Base-by-base conservation (phyloP, 192 early-diverging fungal species). In the Funneliformis geosporum region DNA sequence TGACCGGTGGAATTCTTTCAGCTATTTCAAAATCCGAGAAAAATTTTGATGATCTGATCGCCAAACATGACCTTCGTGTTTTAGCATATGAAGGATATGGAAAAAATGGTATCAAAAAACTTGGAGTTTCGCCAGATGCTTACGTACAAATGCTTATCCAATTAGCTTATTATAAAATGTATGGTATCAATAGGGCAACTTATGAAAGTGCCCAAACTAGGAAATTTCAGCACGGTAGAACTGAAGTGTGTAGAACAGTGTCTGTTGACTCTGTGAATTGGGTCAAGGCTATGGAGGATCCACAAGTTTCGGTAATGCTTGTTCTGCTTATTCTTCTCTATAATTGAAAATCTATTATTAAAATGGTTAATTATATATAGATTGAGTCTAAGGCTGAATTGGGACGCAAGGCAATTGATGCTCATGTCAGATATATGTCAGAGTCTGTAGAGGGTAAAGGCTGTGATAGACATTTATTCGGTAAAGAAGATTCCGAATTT, bases 191-290 rank as follows among this genome's bases (percentile, higher is more conserved):
- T 67, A 83, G 88, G 28, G 90, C 97, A 7, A 98, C 97, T 8
- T 99, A 99, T 85, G 98, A 99, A 85, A 91, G 92, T 79, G 96
- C 94, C 47, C 93, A 94, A 88, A 97, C 95, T 39, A 89, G 95
- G 81, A 94, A 94, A 87, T 99, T 94, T 88, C 91, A 90, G 59
- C 96, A 91, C 66, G 98, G 98, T 28, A 93, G 98, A 80, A 99
- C 98, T 33, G 98, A 99, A 83, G 96, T 96, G 8, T 92, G 93
- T 83, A 91, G 98, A 60, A 91, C 92, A 38, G 93, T 95, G 62
- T 88, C 88, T 18, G 85, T 81, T 43, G 97, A 98, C 61, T 90
- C 88, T 76, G 89, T 90, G 25, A 89, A 85, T 2, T 99, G 93
- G 91, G 96, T 97, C 71, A 91, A 92, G 72, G 84, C 95, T 27